Evolutionary conservation across 2,329 filamentous ascomycete species (phyloP), one percentile per base, ranked within the genome.

Genomic region (Ophiostoma tasmaniense): DNA sequence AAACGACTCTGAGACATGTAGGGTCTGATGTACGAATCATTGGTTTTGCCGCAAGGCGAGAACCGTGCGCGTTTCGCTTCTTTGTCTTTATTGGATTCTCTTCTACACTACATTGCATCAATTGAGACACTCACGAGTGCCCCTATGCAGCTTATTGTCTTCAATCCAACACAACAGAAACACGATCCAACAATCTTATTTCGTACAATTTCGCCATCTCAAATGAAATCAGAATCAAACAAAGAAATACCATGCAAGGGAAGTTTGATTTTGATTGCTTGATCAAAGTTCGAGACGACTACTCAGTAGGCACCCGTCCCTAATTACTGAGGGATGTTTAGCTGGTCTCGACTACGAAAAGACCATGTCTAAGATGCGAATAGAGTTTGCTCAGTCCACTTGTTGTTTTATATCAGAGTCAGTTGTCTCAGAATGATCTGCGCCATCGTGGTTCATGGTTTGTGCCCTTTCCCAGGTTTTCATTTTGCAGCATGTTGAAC

Each of bases 51-150:
- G 55, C 55, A 61, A 30, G 5, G 55, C 55, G 55, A 61, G 55
- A 61, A 61, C 55, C 55, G 55, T 61, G 55, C 55, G 25, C 25
- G 50, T 55, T 55, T 61, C 55, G 55, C n/a, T 25, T 55, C n/a
- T 55, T 8, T 55, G 8, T n/a, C 2, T 22, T 3, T 55, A 25
- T 10, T 25, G n/a, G 30, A 0, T 59, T 55, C n/a, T 1, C 4
- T 13, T 55, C n/a, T 55, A 17, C 17, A 25, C 5, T 17, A 4
- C 5, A 33, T 33, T 33, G 33, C 33, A 25, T 45, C n/a, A 25
- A 22, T 25, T 55, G n/a, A 55, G 42, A n/a, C 6, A 7, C 42
- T 45, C 42, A 25, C 50, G 11, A 10, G n/a, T 55, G n/a, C 17
- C 50, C 50, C n/a, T 55, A 11, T 55, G n/a, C n/a, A 25, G n/a